Evolutionary conservation across 1,284 basidiomycete species (phyloP).

Genomic region (Serendipita sp.): DNA sequence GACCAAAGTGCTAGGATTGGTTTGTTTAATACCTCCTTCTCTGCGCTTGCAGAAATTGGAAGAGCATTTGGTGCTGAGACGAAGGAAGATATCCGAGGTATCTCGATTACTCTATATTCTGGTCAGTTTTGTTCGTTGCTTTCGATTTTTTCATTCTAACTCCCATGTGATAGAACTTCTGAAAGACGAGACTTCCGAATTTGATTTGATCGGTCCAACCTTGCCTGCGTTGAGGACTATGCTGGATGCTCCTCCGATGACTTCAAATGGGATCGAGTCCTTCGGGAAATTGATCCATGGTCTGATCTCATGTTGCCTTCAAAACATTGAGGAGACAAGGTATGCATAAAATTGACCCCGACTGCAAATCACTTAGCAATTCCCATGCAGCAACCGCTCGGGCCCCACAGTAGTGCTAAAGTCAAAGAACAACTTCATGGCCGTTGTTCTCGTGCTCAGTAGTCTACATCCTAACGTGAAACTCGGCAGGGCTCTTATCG

Average conservation of each 20-base stretch:
- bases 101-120: constrained; percentile 69
- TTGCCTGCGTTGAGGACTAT: constrained; percentile 66
- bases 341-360: constrained; percentile 24
- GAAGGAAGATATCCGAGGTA: constrained; percentile 62
- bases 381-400: constrained; percentile 49
- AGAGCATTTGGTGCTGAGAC: constrained; percentile 40
- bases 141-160: neutral
- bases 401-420: constrained; percentile 70
- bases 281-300: constrained; percentile 66
- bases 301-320: constrained; percentile 68
- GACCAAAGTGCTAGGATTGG: constrained; percentile 40
- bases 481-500: constrained; percentile 63
- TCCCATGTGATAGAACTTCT: constrained; percentile 44
- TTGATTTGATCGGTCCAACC: constrained; percentile 67
- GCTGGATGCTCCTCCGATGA: constrained; percentile 36
- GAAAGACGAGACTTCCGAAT: constrained; percentile 65
- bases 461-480: constrained; percentile 54
- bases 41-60: constrained; percentile 51
- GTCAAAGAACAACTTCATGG: constrained; percentile 82
- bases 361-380: constrained; percentile 2
- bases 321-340: constrained; percentile 87
- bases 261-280: constrained; percentile 20
- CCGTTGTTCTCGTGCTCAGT: constrained; percentile 75
- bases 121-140: constrained; percentile 30
- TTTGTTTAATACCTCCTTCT: constrained; percentile 55